A percentile compares a stretch with the other conserved stretches of the same genome.
Evolutionary conservation across 768 basidiomycete genomes (phyloP).

Genomic region (Lactarius deliciosus): DNA sequence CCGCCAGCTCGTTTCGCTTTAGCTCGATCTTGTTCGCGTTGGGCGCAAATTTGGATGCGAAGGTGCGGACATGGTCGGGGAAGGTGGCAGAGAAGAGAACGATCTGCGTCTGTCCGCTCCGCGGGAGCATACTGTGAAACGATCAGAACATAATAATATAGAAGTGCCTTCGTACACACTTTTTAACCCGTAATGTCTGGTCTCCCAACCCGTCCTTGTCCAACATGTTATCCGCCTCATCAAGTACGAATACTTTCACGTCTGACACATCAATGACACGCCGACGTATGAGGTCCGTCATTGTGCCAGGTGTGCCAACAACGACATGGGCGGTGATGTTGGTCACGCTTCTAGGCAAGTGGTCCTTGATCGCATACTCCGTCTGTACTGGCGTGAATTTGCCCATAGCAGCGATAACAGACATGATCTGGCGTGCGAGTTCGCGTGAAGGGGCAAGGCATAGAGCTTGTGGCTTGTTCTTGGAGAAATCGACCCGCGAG

Average conservation of each 20-base stretch:
- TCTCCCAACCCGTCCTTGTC: conserved; percentile 93
- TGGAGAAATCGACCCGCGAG: conserved; percentile 82
- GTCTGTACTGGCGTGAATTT: conserved; percentile 93
- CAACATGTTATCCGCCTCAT: conserved; percentile 99
- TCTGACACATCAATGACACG: conserved; percentile 75
- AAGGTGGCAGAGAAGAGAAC: conserved; percentile 99
- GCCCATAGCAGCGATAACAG: conserved; percentile 90
- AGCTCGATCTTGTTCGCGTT: conserved; percentile 95
- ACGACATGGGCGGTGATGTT: conserved; percentile 85
- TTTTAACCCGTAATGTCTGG: conserved; percentile 90
- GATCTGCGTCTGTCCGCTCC: conserved; percentile 62
- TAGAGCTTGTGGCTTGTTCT: conserved; percentile 88
- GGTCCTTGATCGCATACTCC: conserved; percentile 93
- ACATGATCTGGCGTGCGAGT: conserved; percentile 96
- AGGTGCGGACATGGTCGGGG: conserved; percentile 88
- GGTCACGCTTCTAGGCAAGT: conserved; percentile 62
- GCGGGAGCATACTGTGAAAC: conserved; percentile 54
- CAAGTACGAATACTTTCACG: conserved; percentile 91
- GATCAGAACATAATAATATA: conserved; percentile 1
- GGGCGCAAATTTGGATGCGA: conserved; percentile 91
- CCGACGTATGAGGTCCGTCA: conserved; percentile 80
- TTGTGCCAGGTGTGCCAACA: conserved; percentile 95
- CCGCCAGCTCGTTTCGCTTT: conserved; percentile 88
- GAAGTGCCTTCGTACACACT: conserved; percentile 52
- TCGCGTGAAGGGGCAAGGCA: conserved; percentile 98